Percentiles rank a stretch among this genome's conserved stretches.
Conservation (phyloP, 441 rosid species). For the Arabidopsis lyrata region DNA sequence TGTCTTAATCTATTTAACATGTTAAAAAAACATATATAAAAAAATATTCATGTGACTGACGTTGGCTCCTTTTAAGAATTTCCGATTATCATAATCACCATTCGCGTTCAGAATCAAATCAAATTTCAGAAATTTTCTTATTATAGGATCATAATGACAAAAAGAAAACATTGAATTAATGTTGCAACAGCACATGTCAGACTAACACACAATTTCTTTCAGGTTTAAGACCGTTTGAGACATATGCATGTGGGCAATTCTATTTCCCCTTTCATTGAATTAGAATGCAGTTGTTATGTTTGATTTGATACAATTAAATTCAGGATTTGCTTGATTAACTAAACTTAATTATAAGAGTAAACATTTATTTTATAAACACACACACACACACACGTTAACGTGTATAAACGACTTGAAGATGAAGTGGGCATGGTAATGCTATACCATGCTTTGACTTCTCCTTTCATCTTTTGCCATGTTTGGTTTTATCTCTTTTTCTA, state of each 20-base stretch:
- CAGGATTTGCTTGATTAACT: neutral
- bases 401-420: slow-evolving; percentile 15
- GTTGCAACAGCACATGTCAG: slow-evolving; percentile 32
- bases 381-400: neutral
- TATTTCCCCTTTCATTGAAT: slow-evolving; percentile 11
- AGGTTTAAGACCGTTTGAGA: slow-evolving; percentile 30
- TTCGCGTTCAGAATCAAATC: slow-evolving; percentile 4
- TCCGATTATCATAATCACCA: slow-evolving; percentile 8
- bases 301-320: slow-evolving; percentile 22
- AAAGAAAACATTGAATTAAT: slow-evolving; percentile 18
- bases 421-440: neutral
- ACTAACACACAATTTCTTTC: slow-evolving; percentile 9
- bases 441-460: slow-evolving; percentile 40
- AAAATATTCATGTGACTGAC: neutral
- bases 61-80: slow-evolving; percentile 3
- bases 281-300: too few species aligned
- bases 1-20: slow-evolving; percentile 16
- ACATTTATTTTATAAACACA: neutral
- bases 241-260: slow-evolving; percentile 45
- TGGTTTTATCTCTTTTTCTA: neutral
- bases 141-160: slow-evolving; percentile 21
- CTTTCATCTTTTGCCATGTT: slow-evolving; percentile 9
- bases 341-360: neutral
- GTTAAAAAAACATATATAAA: neutral
- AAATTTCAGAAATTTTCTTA: neutral